Evolutionary conservation across 1,139 yeast species (phyloP), one percentile per base, ranked within the genome.

Genomic region (Taphrina pruni): DNA sequence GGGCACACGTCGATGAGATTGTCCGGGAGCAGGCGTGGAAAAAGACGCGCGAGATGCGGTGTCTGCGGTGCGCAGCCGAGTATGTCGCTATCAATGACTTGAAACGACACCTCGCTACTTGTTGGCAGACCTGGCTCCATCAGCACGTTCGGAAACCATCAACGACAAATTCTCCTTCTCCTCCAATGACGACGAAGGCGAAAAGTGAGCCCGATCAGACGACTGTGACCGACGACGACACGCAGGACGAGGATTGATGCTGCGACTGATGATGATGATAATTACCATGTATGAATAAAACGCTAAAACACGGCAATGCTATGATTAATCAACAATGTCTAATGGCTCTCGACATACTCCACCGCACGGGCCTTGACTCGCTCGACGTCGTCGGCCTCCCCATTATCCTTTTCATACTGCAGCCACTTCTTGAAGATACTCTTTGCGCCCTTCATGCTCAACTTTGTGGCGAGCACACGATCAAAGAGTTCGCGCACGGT

Each of bases 361-460:
- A 88, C 86, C 48, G 99, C 99, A 81, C 89, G 89, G 41, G 96
- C 92, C 82, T 91, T 93, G 71, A 93, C 97, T 73, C 89, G 88
- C 73, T 90, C 95, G 71, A 86, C 85, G 73, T 88, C 86, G 80
- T 87, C 88, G 69, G 83, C 85, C 76, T 90, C 95, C 21, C 86
- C 87, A 72, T 82, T 78, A 71, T 84, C 84, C 76, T 89, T 93
- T 79, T 92, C 72, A 54, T 60, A 70, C n/a, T 46, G 48, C 20
- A 71, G 70, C 98, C 98, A 93, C 77, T 94, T 94, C 76, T 88
- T 90, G 81, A 92, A 93, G 84, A 94, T 90, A 81, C 90, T 91
- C 80, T 90, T 92, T 74, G 97, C 97, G 80, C 92, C 97, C 78
- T 93, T 94, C 79, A 88, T 86, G n/a, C 89, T 84, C 71, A 93